Evolutionary conservation across 352 stramenopile species (phyloP), one percentile per base, ranked within the genome.

Genomic region (Hyaloperonospora brassicae): DNA sequence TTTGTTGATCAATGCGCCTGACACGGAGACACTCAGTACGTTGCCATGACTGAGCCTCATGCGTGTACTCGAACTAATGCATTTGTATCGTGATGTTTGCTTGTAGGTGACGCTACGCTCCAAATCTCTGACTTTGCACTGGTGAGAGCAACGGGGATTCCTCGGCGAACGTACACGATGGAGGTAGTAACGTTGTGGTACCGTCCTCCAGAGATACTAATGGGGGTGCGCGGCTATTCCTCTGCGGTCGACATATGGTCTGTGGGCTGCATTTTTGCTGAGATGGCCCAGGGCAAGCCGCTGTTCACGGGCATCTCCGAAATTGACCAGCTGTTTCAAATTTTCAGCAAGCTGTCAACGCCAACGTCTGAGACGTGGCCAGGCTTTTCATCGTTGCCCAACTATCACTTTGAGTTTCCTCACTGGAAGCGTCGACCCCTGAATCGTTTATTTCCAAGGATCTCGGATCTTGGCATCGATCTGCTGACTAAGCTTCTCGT

Each of bases 191-290:
- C 87, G 8, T 69, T 96, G 11, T 96, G 87, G 86, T 96, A 96
- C 55, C 77, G 86, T 1, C 81, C 87, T 11, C 87, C 87, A 1
- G 87, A 96, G 59, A 89, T 96, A 4, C 61, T 96, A 14, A 92
- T 96, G 79, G 87, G 87, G 13, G 79, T 90, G 6, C 72, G 80
- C n/a, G 79, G 74, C 0, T 93, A 93, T 54, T 92, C 81, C 6
- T 84, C 79, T 0, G 76, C 81, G 5, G 81, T 97, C 24, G 91
- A 97, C 55, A 97, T 97, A 49, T 97, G 90, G 91, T 98, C 73
- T 22, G 77, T 94, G 22, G 97, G 97, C 1, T 98, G 95, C 58
- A 98, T 99, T 38, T 97, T 99, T 70, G 97, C 94, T 3, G 97
- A 99, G 70, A 97, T 98, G 84, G 87, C 97, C 35, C 84, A 86